Evolutionary conservation across 805 yeast species (phyloP), one percentile per base, ranked within the genome.

Genomic region (Saturnispora diversa): DNA sequence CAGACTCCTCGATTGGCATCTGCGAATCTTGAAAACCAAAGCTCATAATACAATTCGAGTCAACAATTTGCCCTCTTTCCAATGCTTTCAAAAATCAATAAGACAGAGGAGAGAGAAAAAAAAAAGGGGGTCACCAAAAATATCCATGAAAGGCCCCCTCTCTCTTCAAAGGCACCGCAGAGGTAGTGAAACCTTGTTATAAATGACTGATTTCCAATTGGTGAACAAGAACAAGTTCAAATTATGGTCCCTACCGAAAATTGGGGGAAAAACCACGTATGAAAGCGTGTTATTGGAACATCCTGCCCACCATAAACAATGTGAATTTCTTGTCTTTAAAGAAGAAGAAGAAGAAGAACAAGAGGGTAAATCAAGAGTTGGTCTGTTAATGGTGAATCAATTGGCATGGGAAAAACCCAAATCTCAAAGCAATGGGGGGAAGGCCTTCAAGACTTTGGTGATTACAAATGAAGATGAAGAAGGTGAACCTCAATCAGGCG

Each of bases 341-440:
- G 16, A 27, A 12, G 21, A 31, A n/a, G 22, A 23, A 23, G 6
- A 30, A 12, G 17, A n/a, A 15, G 25, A 37, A 0, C 29, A 28
- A 9, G 37, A n/a, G n/a, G n/a, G n/a, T n/a, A n/a, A n/a, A n/a
- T n/a, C n/a, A n/a, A n/a, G n/a, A n/a, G n/a, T n/a, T n/a, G n/a
- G n/a, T n/a, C 39, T 6, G 23, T 37, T 10, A 43, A 50, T 15
- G 75, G 37, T 34, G 10, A 34, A 34, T 6, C 75, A 0, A 40
- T 61, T 5, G 56, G 74, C 1, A 19, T 30, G 33, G 33, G 12
- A 21, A 11, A 19, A 19, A 15, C 33, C 33, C 5, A 30, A 30
- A 24, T 53, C 55, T 25, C 31, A 44, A 7, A 37, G 51, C 2
- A 28, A 38, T 17, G 22, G 21, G 7, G 33, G 37, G 9, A 34